phyloP scores from a whole-genome alignment of 2,329 filamentous ascomycete species.

The Sphaerulina vaccinii region DNA sequence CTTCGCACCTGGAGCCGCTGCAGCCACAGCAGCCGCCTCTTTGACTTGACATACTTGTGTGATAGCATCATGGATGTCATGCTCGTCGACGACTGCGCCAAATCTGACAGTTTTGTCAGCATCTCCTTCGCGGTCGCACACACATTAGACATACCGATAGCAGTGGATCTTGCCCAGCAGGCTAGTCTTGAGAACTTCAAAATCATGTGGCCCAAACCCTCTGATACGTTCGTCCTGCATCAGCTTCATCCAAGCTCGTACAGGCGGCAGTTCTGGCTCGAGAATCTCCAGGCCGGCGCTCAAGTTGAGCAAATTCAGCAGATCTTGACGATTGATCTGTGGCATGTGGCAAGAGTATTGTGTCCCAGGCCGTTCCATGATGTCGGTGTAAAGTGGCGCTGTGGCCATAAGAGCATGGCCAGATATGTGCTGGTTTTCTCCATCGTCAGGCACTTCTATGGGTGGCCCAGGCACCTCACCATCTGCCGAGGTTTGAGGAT shows the following conservation, averaged over 20 bases:
- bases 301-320: constrained; percentile 23
- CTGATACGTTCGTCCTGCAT: constrained; percentile 23
- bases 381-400: constrained; percentile 18
- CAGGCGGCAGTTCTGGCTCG: constrained; percentile 26
- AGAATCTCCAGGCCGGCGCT: constrained; percentile 20
- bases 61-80: constrained; percentile 23
- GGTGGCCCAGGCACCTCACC: constrained; percentile 13
- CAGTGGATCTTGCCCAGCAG: constrained; percentile 25
- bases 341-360: constrained; percentile 20
- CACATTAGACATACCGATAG: constrained; percentile 17
- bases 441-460: constrained; percentile 24
- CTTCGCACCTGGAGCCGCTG: background rate
- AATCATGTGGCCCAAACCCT: constrained; percentile 18
- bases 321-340: constrained; percentile 21
- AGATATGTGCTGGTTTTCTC: constrained; percentile 28
- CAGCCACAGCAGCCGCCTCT: constrained; percentile 12
- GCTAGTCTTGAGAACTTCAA: constrained; percentile 19
- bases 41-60: constrained; percentile 19
- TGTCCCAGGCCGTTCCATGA: constrained; percentile 18
- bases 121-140: background rate
- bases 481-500: constrained; percentile 18
- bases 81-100: constrained; percentile 22
- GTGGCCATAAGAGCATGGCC: constrained; percentile 28
- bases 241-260: constrained; percentile 26
- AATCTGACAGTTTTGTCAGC: constrained; percentile 18